phyloP scores from a whole-genome alignment of 345 rosid genomes.

The Pistacia vera region DNA sequence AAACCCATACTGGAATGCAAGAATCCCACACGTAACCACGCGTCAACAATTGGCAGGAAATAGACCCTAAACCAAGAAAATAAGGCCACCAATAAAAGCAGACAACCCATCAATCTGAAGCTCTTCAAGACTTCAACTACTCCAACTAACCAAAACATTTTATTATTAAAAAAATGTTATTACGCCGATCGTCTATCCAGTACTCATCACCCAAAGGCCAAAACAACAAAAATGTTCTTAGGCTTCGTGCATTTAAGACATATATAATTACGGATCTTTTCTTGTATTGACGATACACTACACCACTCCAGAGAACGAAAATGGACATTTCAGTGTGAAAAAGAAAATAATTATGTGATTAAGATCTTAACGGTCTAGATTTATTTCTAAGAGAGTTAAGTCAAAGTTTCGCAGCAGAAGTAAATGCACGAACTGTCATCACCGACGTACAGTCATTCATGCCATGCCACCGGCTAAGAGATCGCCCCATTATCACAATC shows the following conservation, averaged over 20 bases:
- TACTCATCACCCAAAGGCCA: neutral
- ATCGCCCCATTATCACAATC: no score
- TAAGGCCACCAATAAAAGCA: conserved; percentile 16
- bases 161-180: neutral
- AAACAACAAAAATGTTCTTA: neutral
- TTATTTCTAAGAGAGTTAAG: no score
- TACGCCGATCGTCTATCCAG: neutral
- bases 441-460: no score
- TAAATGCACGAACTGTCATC: no score
- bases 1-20: neutral
- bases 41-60: neutral
- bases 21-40: neutral
- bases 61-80: neutral
- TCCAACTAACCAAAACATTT: conserved; percentile 24
- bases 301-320: no score
- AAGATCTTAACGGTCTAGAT: no score
- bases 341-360: no score
- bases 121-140: conserved; percentile 27
- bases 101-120: neutral
- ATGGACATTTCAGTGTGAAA: no score
- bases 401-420: no score
- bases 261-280: neutral
- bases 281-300: no score
- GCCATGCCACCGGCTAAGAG: no score
- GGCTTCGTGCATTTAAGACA: no score